Conservation (phyloP, 2,329 filamentous ascomycete genomes). For the Macrophomina pseudophaseolina region DNA sequence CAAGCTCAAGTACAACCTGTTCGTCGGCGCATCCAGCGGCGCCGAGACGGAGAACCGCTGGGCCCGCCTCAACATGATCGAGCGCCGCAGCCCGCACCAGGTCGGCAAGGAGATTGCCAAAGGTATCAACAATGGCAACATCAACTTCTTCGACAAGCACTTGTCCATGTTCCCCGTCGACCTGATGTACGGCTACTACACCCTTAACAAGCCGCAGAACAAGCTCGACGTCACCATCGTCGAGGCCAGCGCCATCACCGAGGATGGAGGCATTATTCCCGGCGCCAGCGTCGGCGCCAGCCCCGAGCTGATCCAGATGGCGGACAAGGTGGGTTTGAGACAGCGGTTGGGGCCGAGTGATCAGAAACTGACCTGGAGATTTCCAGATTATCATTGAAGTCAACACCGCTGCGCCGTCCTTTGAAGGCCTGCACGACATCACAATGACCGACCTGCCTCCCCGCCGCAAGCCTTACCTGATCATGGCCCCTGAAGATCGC, state of each 20-base stretch:
- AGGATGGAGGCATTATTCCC: conserved; percentile 86
- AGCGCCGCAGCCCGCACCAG: conserved; percentile 82
- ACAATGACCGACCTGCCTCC: conserved; percentile 87
- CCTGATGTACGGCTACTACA: conserved; percentile 82
- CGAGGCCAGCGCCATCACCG: conserved; percentile 84
- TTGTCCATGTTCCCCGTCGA: conserved; percentile 90
- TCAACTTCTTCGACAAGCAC: conserved; percentile 94
- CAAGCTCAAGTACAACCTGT: conserved; percentile 82
- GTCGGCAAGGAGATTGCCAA: conserved; percentile 89
- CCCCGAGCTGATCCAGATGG: conserved; percentile 86
- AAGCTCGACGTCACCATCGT: conserved; percentile 83
- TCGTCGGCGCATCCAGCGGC: conserved; percentile 87
- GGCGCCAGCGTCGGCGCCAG: conserved; percentile 85
- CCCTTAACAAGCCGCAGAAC: conserved; percentile 74
- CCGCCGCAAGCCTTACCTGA: conserved; percentile 79
- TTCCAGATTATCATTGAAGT: conserved; percentile 80
- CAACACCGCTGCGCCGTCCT: conserved; percentile 83
- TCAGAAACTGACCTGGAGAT: not conserved
- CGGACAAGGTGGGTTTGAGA: conserved; percentile 68
- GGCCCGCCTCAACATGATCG: conserved; percentile 90
- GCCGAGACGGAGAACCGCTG: conserved; percentile 91
- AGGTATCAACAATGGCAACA: conserved; percentile 86
- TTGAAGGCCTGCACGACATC: conserved; percentile 89
- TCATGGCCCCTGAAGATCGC: conserved; percentile 84
- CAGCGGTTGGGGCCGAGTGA: not conserved